Base-by-base conservation (phyloP, 805 yeast genomes). In the Grigorovia yakushimaensis region DNA sequence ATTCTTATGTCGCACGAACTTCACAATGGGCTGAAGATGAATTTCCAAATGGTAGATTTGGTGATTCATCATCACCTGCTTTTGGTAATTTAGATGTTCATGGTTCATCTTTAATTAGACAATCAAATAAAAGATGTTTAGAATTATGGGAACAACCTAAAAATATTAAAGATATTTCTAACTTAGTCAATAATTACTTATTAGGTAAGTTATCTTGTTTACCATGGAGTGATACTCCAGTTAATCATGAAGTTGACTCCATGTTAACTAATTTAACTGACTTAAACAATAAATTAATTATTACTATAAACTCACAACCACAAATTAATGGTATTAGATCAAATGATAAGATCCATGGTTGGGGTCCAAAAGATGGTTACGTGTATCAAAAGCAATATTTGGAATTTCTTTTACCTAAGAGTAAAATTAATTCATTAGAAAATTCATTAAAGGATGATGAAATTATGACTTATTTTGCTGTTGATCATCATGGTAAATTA, bases 21-120 rank as follows among this genome's bases (percentile, higher is more conserved):
- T 79, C 93, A 22, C 82, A 84, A 48, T 93, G 98, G 65, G 57
- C 63, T 2, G 62, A 51, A 88, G 98, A 93, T 68, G 98, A 93
- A 66, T 93, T 91, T 61, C 98, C 98, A 45, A 93, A 91, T 66
- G 98, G 98, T 51, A 76, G 98, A 70, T 93, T 96, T 89, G 98
- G 98, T 59, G 97, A 93, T 64, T 86, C 97, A 3, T 74, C 95
- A 50, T 93, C 98, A 40, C 98, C 98, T 4, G 98, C 98, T 1
- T 89, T 84, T 68, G 96, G 95, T 58, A 94, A 86, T 54, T 74
- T 88, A 49, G 96, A 87, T 62, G 73, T 84, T 46, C 82, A 81
- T 55, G 93, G 91, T 19, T 78, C 88, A 35, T 81, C 83, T 22
- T 71, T 88, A 59, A 77, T 89, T 56, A 78, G 95, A 65, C 95